Percentiles rank a stretch among this genome's conserved stretches.
phyloP scores from a whole-genome alignment of 345 rosid genomes.

The Hirschfeldia incana region DNA sequence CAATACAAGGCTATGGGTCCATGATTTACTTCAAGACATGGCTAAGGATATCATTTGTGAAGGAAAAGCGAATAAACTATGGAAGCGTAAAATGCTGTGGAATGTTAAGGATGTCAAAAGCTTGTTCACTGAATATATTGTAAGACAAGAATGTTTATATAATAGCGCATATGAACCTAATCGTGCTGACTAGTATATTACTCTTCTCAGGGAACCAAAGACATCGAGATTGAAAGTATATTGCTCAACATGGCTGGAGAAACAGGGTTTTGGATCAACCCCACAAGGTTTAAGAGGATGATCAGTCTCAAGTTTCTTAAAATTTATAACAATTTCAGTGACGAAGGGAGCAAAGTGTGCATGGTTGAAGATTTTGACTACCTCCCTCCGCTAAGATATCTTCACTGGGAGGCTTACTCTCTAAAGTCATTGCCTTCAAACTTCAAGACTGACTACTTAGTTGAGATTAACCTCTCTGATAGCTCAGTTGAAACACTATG shows the following conservation, averaged over 20 bases:
- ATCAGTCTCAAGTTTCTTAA: conserved; percentile 19
- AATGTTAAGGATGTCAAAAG: neutral
- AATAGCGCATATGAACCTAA: neutral
- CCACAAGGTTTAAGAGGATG: conserved; percentile 10
- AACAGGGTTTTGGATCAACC: conserved; percentile 2
- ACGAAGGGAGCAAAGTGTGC: conserved; percentile 12
- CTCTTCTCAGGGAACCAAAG: neutral
- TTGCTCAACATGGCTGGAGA: conserved; percentile 26
- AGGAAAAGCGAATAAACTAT: neutral
- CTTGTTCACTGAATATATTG: too few species aligned
- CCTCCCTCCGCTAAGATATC: too few species aligned
- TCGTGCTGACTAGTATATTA: neutral
- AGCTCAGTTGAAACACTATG: too few species aligned
- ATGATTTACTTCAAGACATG: too few species aligned
- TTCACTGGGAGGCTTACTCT: conserved; percentile 24
- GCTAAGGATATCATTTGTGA: neutral
- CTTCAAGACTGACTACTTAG: neutral
- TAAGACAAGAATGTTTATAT: too few species aligned
- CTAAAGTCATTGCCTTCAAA: conserved; percentile 15
- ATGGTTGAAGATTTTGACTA: neutral
- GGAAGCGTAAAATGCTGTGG: neutral
- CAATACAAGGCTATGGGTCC: too few species aligned
- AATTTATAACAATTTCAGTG: conserved; percentile 8
- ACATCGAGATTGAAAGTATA: conserved; percentile 18
- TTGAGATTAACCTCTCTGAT: too few species aligned